phyloP scores from a whole-genome alignment of 352 stramenopile species.

The Aphanomyces cochlioides region DNA sequence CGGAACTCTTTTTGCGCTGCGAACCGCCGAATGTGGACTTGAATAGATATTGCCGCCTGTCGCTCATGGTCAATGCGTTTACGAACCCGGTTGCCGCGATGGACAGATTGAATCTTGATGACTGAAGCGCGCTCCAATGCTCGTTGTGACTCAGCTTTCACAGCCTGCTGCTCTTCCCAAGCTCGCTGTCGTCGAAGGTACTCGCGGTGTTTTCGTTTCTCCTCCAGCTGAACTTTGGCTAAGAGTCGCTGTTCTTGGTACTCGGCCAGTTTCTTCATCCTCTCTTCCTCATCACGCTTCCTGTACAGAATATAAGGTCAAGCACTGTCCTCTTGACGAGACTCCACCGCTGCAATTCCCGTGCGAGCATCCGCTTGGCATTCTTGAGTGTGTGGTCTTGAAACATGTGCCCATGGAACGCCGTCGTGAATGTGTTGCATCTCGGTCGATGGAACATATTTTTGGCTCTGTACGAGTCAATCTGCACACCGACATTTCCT shows the following conservation, averaged over 20 bases:
- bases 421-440: constrained; percentile 56
- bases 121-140: constrained; percentile 1
- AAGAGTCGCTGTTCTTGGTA: constrained; percentile 7
- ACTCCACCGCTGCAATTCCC: constrained; percentile 41
- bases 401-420: constrained; percentile 61
- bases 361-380: constrained; percentile 55
- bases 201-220: constrained; percentile 29
- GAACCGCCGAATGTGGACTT: constrained; percentile 16
- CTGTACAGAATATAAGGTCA: neutral
- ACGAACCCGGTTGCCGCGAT: constrained; percentile 20
- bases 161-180: constrained; percentile 22
- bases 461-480: constrained; percentile 63
- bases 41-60: constrained; percentile 13
- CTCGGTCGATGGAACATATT: constrained; percentile 55
- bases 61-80: neutral
- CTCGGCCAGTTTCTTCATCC: constrained; percentile 22
- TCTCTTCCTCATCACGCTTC: neutral
- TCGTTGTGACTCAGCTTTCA: constrained; percentile 20
- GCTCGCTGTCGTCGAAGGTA: constrained; percentile 15
- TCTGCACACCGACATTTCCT: constrained; percentile 73
- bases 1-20: constrained; percentile 2
- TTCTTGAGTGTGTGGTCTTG: constrained; percentile 72
- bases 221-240: constrained; percentile 11
- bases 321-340: neutral
- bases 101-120: constrained; percentile 9